These are phyloP conservation scores for Candida chauliodis DNA, from an alignment of 805 yeast genomes.

Conservation along the genomic window DNA sequence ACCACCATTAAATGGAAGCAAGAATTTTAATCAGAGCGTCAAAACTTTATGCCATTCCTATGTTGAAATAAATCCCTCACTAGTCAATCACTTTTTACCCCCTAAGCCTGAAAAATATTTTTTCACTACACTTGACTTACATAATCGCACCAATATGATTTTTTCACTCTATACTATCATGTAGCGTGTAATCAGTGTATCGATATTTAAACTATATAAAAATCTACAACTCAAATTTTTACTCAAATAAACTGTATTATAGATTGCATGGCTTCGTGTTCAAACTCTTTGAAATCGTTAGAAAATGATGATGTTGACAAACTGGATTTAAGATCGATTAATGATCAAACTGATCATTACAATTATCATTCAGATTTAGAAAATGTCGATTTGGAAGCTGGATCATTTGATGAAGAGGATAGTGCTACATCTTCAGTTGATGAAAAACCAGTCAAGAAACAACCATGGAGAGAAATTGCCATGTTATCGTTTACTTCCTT, in stretches of 20 bases:
- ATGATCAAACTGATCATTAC: slow-evolving; percentile 7
- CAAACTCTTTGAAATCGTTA: not conserved
- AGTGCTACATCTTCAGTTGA: not conserved
- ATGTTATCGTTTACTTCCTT: slow-evolving; percentile 42
- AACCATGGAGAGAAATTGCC: slow-evolving; percentile 19
- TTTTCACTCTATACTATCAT: too few species aligned
- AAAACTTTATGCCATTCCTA: too few species aligned
- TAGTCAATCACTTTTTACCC: slow-evolving; percentile 1
- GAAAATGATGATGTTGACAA: slow-evolving; percentile 1
- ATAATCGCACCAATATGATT: not conserved
- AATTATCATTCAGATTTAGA: slow-evolving; percentile 1
- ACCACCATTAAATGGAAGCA: too few species aligned
- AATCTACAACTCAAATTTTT: too few species aligned
- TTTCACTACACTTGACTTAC: not conserved
- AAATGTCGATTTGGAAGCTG: slow-evolving; percentile 5
- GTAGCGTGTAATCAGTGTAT: too few species aligned
- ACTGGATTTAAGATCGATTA: slow-evolving; percentile 1
- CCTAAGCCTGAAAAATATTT: not conserved
- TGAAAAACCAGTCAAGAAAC: slow-evolving; percentile 12
- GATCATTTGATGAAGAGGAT: slow-evolving; percentile 7
- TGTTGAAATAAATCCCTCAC: not conserved
- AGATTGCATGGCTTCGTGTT: not conserved
- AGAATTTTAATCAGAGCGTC: too few species aligned
- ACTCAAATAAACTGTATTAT: too few species aligned
- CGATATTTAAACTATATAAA: too few species aligned